Conservation (phyloP, 1,139 yeast species). For the Pichia sp. region DNA sequence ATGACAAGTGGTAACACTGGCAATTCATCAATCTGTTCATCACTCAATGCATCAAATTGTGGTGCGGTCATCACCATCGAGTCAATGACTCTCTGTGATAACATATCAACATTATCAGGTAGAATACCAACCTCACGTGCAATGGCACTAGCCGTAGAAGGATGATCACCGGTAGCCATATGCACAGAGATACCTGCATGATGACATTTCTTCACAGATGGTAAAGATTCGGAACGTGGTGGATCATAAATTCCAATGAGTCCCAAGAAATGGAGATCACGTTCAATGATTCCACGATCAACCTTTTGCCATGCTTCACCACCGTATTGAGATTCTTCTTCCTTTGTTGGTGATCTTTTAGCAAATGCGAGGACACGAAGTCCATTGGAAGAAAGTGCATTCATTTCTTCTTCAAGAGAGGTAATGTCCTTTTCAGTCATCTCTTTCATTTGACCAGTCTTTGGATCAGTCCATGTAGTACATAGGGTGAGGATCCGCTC, state of each 20-base stretch:
- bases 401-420: conserved; percentile 51
- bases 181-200: conserved; percentile 75
- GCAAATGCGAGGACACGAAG: conserved; percentile 73
- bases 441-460: conserved; percentile 27
- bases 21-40: conserved; percentile 55
- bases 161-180: conserved; percentile 84
- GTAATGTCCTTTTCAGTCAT: conserved; percentile 37
- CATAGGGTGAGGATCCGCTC: conserved; percentile 63
- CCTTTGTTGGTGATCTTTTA: conserved; percentile 30
- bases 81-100: conserved; percentile 51
- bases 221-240: conserved; percentile 67
- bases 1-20: conserved; percentile 73
- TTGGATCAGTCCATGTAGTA: conserved; percentile 42
- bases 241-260: conserved; percentile 80
- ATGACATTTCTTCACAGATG: conserved; percentile 62
- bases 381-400: conserved; percentile 59
- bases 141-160: conserved; percentile 75
- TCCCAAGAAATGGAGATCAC: conserved; percentile 53
- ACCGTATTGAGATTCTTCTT: conserved; percentile 17
- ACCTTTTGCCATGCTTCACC: conserved; percentile 25
- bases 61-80: conserved; percentile 73
- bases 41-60: conserved; percentile 60
- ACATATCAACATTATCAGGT: conserved; percentile 61
- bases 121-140: conserved; percentile 82
- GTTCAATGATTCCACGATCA: conserved; percentile 49